These are phyloP conservation scores for Pholiota microspora DNA, from an alignment of 768 basidiomycete species.

Conservation along the genomic window DNA sequence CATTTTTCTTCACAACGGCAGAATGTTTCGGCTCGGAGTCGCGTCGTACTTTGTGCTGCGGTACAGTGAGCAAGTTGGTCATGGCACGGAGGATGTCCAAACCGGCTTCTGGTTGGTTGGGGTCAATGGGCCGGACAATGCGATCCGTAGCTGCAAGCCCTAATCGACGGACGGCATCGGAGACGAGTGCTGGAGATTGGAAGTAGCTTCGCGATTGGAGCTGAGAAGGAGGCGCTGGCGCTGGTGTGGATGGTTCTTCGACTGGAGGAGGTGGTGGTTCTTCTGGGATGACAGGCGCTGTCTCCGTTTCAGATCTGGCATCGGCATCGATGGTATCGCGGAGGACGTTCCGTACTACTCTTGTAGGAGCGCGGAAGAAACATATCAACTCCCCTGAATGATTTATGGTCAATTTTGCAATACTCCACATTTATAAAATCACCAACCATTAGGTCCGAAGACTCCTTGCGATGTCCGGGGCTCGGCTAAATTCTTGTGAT, in stretches of 20 bases:
- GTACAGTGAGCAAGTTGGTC: slow-evolving; percentile 70
- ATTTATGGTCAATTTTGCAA: not conserved
- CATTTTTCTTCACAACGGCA: slow-evolving; percentile 40
- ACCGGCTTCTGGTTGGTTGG: slow-evolving; percentile 45
- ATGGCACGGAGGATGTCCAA: slow-evolving; percentile 70
- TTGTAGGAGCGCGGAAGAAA: slow-evolving; percentile 78
- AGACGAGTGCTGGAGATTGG: slow-evolving; percentile 67
- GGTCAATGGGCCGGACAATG: slow-evolving; percentile 33
- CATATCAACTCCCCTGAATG: slow-evolving; percentile 76
- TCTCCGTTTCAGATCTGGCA: slow-evolving; percentile 26
- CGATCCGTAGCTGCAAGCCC: slow-evolving; percentile 61
- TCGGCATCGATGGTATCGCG: slow-evolving; percentile 49
- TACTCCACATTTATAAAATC: not conserved
- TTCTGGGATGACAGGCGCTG: slow-evolving; percentile 17
- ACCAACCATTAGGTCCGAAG: slow-evolving; percentile 84
- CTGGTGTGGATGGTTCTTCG: slow-evolving; percentile 17
- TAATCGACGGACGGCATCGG: slow-evolving; percentile 71
- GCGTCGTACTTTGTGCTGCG: slow-evolving; percentile 41
- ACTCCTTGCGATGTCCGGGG: slow-evolving; percentile 84
- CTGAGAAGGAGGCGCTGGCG: slow-evolving; percentile 16
- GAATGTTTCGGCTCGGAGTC: slow-evolving; percentile 38
- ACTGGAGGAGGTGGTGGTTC: slow-evolving; percentile 18
- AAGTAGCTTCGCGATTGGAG: slow-evolving; percentile 31
- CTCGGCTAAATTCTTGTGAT: slow-evolving; percentile 78
- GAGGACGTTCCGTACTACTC: slow-evolving; percentile 60